Evolutionary conservation across 2,329 filamentous ascomycete species (phyloP), one percentile per base, ranked within the genome.

Genomic region (Xylariomycetidae sp.): DNA sequence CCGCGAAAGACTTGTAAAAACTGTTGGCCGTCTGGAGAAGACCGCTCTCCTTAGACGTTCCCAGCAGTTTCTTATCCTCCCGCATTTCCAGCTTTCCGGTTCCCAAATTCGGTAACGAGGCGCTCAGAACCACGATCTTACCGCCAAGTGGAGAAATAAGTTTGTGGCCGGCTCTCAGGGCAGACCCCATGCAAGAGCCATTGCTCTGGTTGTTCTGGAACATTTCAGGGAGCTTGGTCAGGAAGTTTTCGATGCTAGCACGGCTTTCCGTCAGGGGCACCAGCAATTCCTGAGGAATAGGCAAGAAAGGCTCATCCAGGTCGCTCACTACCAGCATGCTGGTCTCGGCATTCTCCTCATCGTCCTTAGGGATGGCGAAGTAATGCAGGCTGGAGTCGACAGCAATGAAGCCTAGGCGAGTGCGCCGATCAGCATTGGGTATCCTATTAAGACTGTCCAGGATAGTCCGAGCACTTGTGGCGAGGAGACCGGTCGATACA

Each of bases 1-100:
- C 92, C 1, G 92, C 92, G 54, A 98, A 98, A 53, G 87, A 94
- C 72, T 98, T 98, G 74, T 97, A 98, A 64, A 97, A 98, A 55
- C 86, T 88, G 67, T 88, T 96, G 25, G 80, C 85, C 0, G 92
- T 96, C 59, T 97, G 90, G 33, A 98, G 69, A 19, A 98, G 73
- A 41, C 75, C 71, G 45, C 78, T 88, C 59, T 98, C 92, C 62
- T 96, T 96, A 46, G 83, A 88, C 2, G 92, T 98, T 22, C 92
- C 92, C 16, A 98, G 70, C 12, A 94, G 65, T 64, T 95, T 96
- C 72, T 96, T 96, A 62, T 98, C 89, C 63, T 97, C 90, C 52
- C 92, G 77, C 79, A 94, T 85, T 23, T 94, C 88, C 36, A 94
- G 77, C 66, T 89, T 89, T 37, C 90, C 92, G 44, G 85, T 80